Evolutionary conservation across 441 rosid species (phyloP).

Genomic region (Cnidoscolus chayamansa): DNA sequence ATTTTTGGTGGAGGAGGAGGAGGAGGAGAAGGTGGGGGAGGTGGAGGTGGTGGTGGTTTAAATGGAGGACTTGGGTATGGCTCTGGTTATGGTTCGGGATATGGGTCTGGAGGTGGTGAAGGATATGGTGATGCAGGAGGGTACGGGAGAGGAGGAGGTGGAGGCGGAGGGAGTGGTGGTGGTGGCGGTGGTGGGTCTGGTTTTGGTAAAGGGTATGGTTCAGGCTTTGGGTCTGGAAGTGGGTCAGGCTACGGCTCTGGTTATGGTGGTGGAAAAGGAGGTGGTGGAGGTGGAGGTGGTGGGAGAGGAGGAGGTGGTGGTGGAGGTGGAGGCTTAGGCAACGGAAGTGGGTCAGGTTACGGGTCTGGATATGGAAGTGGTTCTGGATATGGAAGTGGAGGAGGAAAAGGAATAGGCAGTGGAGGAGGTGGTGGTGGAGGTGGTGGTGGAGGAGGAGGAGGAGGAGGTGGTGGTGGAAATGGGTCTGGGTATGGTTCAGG

Average conservation of each 20-base stretch:
- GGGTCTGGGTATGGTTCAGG: constrained; percentile 19
- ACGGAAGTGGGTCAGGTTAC: constrained; percentile 33
- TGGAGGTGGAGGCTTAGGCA: constrained; percentile 30
- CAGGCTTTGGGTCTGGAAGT: constrained; percentile 37
- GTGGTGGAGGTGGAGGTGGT: constrained; percentile 42
- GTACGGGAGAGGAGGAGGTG: constrained; percentile 31
- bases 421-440: constrained; percentile 29
- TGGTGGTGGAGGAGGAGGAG: constrained; percentile 22
- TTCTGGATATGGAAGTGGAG: constrained; percentile 17
- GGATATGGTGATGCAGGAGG: constrained; percentile 35
- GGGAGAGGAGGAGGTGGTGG: constrained; percentile 39
- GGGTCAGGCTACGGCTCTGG: constrained; percentile 33
- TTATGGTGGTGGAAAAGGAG: constrained; percentile 28
- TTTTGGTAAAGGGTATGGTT: constrained; percentile 41
- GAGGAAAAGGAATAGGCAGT: constrained; percentile 27
- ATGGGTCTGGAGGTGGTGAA: constrained; percentile 33
- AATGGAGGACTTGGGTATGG: constrained; percentile 8
- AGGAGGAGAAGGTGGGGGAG: constrained; percentile 22
- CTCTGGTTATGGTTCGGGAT: constrained; percentile 30
- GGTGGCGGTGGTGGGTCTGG: constrained; percentile 27
- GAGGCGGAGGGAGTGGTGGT: constrained; percentile 21
- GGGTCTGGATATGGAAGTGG: constrained; percentile 13
- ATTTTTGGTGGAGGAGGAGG: constrained; percentile 30
- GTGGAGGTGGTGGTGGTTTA: constrained; percentile 21
- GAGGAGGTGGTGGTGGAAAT: constrained; percentile 26